Conservation (phyloP, 1,139 yeast species). For the Lodderomyces margitis region DNA sequence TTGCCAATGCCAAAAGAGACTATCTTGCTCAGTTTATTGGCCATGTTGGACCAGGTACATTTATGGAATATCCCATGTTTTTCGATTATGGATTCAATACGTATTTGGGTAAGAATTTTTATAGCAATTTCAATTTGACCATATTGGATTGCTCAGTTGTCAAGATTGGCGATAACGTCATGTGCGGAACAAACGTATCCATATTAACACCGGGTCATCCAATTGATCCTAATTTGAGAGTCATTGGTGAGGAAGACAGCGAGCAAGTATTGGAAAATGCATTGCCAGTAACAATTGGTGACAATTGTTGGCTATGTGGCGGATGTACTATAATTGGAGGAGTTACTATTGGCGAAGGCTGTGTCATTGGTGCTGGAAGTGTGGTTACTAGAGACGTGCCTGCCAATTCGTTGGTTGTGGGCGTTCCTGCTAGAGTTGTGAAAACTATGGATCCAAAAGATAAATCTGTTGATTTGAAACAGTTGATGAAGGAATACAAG, state of each 20-base stretch:
- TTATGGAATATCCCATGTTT: constrained; percentile 52
- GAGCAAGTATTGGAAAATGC: constrained; percentile 48
- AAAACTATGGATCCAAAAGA: constrained; percentile 24
- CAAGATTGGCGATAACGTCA: constrained; percentile 57
- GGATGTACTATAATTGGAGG: constrained; percentile 58
- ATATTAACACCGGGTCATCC: constrained; percentile 67
- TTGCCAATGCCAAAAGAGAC: constrained; percentile 32
- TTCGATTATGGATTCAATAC: constrained; percentile 62
- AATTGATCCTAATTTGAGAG: constrained; percentile 47
- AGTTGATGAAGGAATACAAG: constrained; percentile 11
- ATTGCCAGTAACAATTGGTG: constrained; percentile 55
- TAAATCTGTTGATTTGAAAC: constrained; percentile 13
- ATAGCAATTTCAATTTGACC: constrained; percentile 55
- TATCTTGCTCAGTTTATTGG: constrained; percentile 46
- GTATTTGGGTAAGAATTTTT: constrained; percentile 48
- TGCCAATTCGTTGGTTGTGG: constrained; percentile 52
- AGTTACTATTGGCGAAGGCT: constrained; percentile 60
- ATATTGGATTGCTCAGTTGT: constrained; percentile 62
- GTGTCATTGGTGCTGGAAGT: constrained; percentile 68
- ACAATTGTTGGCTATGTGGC: constrained; percentile 68
- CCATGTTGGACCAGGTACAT: constrained; percentile 34
- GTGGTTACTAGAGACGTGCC: constrained; percentile 60
- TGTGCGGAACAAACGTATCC: constrained; percentile 64
- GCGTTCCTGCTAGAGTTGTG: constrained; percentile 57
- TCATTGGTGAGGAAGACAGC: constrained; percentile 12